phyloP scores from a whole-genome alignment of 495 filamentous ascomycete genomes.

The Friedmanniomyces simplex region DNA sequence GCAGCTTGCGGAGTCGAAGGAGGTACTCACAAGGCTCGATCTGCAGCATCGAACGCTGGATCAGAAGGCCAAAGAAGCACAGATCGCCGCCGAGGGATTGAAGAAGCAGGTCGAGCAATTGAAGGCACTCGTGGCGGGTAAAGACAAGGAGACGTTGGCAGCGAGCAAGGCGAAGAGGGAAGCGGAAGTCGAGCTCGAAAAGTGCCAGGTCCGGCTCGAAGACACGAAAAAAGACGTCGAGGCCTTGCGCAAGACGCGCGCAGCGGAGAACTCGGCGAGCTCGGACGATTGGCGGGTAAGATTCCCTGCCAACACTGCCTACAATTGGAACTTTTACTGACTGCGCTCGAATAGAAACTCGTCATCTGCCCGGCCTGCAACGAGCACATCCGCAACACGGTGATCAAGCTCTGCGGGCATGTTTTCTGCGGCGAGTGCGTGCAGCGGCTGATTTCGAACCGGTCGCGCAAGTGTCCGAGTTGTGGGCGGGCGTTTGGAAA shows the following conservation, averaged over 20 bases:
- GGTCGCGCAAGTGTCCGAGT: conserved; percentile 88
- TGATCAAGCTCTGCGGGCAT: conserved; percentile 89
- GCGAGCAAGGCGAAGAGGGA: conserved; percentile 53
- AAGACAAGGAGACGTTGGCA: conserved; percentile 50
- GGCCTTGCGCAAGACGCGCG: conserved; percentile 61
- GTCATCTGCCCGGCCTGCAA: conserved; percentile 85
- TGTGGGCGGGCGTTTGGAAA: conserved; percentile 84
- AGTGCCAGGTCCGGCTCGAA: conserved; percentile 58
- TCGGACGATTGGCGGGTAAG: conserved; percentile 19
- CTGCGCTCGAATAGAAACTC: conserved; percentile 49
- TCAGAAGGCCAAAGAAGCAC: conserved; percentile 55
- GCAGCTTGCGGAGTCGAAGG: conserved; percentile 70
- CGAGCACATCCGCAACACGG: conserved; percentile 84
- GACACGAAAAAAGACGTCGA: conserved; percentile 68
- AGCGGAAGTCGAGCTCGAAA: conserved; percentile 63
- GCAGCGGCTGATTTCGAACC: conserved; percentile 73
- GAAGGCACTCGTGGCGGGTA: conserved; percentile 55
- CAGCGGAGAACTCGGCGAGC: neutral
- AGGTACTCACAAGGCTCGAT: conserved; percentile 55
- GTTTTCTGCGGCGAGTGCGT: conserved; percentile 88
- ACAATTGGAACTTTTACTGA: neutral
- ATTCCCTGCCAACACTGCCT: neutral
- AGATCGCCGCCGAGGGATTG: conserved; percentile 57
- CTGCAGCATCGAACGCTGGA: conserved; percentile 62
- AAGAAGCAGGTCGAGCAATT: conserved; percentile 68